Percentiles rank a stretch among this genome's conserved stretches.
Conservation (phyloP, 345 rosid species). For the Bretschneidera sinensis region DNA sequence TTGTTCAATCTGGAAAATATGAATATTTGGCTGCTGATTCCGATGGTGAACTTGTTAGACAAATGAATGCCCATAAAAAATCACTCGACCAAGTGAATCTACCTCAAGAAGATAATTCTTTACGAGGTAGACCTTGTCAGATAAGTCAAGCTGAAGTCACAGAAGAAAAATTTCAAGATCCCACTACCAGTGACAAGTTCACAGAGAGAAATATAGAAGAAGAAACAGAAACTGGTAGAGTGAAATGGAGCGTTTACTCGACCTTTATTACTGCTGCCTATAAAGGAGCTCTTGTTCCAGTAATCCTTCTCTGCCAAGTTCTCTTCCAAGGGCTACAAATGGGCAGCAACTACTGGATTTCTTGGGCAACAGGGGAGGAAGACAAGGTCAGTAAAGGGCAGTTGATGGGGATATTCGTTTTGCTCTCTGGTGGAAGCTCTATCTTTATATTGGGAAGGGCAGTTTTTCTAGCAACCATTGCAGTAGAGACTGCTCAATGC, state of each 20-base stretch:
- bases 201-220: slow-evolving; percentile 32
- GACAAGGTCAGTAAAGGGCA: slow-evolving; percentile 24
- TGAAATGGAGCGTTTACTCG: slow-evolving; percentile 62
- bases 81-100: slow-evolving; percentile 17
- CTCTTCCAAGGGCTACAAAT: slow-evolving; percentile 66
- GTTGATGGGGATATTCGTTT: slow-evolving; percentile 43
- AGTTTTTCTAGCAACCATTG: slow-evolving; percentile 48
- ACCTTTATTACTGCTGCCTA: slow-evolving; percentile 45
- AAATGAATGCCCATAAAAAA: neutral
- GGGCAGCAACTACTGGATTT: slow-evolving; percentile 73
- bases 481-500: slow-evolving; percentile 54
- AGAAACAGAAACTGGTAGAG: slow-evolving; percentile 51
- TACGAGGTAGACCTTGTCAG: slow-evolving; percentile 14
- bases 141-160: slow-evolving; percentile 35
- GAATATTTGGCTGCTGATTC: slow-evolving; percentile 23
- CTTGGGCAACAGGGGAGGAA: slow-evolving; percentile 54
- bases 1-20: slow-evolving; percentile 4
- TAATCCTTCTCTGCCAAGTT: slow-evolving; percentile 44
- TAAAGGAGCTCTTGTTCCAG: slow-evolving; percentile 45
- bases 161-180: slow-evolving; percentile 29
- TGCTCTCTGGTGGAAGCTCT: slow-evolving; percentile 64
- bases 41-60: neutral
- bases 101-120: slow-evolving; percentile 15
- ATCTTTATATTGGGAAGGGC: slow-evolving; percentile 64
- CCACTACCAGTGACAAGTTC: slow-evolving; percentile 14